phyloP scores from a whole-genome alignment of 257 asterid species.

The Plectranthus barbatus region DNA sequence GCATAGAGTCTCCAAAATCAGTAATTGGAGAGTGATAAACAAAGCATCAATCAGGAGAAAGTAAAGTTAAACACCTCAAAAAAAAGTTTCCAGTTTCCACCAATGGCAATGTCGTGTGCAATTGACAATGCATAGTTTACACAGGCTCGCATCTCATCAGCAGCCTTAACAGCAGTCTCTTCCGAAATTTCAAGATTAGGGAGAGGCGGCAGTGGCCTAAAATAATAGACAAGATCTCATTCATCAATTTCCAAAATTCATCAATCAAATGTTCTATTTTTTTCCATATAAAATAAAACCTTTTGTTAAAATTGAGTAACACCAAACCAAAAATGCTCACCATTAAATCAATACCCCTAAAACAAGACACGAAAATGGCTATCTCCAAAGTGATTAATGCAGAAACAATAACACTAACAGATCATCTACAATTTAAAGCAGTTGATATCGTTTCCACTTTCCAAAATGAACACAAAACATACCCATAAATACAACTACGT shows the following conservation, averaged over 20 bases:
- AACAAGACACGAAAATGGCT: background rate
- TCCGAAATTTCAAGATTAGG: conserved; percentile 79
- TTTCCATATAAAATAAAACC: background rate
- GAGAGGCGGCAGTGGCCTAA: conserved; percentile 94
- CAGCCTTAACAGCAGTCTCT: conserved; percentile 56
- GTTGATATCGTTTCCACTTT: background rate
- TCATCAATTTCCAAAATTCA: background rate
- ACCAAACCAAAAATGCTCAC: no score
- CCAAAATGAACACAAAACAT: background rate
- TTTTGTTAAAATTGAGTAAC: background rate
- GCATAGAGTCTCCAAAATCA: conserved; percentile 7
- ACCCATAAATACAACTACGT: no score
- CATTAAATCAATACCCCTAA: no score
- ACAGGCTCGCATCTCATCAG: conserved; percentile 65
- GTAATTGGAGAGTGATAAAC: conserved; percentile 2
- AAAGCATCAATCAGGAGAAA: background rate
- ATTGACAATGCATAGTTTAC: conserved; percentile 51
- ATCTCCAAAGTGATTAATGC: no score
- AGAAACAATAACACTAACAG: background rate
- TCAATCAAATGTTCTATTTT: background rate
- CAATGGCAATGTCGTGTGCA: conserved; percentile 68
- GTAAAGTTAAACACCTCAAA: conserved; percentile 44
- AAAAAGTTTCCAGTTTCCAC: conserved; percentile 57
- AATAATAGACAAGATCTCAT: conserved; percentile 12
- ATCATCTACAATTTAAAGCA: background rate